Base-by-base conservation (phyloP, 345 rosid species). In the Lumnitzera littorea region DNA sequence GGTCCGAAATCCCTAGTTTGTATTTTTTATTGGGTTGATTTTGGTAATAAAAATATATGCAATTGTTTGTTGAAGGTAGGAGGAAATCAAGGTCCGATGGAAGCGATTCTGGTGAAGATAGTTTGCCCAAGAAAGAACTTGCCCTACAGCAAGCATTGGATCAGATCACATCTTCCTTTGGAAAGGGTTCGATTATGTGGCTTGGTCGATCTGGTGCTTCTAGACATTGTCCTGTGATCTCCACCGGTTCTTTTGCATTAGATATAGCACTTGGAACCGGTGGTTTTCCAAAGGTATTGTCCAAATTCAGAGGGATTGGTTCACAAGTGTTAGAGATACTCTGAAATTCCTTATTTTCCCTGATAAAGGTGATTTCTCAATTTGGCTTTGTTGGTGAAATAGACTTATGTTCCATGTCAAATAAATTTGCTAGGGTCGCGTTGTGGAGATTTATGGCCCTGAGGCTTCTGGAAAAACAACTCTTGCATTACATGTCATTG, bases 391-490 rank as follows among this genome's bases (percentile, higher is more conserved):
- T 36, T 36, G 43, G 10, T 60, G 20, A 20, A 20, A 20, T 20
- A 20, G 20, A 20, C 20, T 20, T 20, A 20, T 20, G 20, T 20
- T 20, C 20, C 20, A 20, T 20, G 20, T 20, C 20, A 20, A 20
- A 20, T 20, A 20, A 20, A 20, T 20, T 20, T 1, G 1, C 20
- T 65, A 94, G 99, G 99, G 99, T 2, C 99, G 99, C 63, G 97
- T 94, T 36, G 88, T 88, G 71, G 99, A 94, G 83, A 83, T 95
- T 57, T 95, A 75, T 77, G 99, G 99, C 55, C 99, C 99, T 10
- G 99, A 95, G 84, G 99, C 99, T 54, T 95, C 98, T 66, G 99
- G 99, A 27, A 95, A 95, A 74, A 95, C 99, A 50, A 95, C 99
- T 54, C 91, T 95, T 65, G 96, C 91, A 24, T 82, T 95, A 24